phyloP scores from a whole-genome alignment of 352 stramenopile genomes.

The Blastocystis sp. region DNA sequence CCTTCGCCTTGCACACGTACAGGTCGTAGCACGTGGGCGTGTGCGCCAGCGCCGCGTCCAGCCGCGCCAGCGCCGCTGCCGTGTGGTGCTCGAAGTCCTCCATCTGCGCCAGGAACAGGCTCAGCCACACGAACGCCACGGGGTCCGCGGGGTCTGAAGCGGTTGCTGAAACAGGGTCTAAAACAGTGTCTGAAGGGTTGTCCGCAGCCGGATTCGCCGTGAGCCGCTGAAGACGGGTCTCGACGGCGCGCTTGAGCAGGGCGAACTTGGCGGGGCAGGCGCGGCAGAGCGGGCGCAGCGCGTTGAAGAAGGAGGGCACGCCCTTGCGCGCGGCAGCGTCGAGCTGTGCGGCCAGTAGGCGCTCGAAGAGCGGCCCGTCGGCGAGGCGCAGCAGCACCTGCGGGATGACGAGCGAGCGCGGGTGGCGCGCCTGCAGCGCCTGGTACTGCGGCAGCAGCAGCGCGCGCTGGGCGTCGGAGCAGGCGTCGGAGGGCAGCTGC shows the following conservation, averaged over 20 bases:
- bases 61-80: neutral
- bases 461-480: neutral
- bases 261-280: neutral
- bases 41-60: constrained; percentile 14
- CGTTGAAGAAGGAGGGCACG: constrained; percentile 16
- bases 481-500: neutral
- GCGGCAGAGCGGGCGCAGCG: neutral
- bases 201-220: neutral
- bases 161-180: too few species aligned
- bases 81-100: constrained; percentile 15
- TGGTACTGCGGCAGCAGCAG: neutral
- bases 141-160: neutral
- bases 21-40: constrained; percentile 61
- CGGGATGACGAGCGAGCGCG: neutral
- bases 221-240: neutral
- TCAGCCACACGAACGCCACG: neutral
- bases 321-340: neutral
- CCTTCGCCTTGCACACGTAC: constrained; percentile 47
- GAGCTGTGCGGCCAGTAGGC: neutral
- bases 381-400: neutral
- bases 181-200: neutral
- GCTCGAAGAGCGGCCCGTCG: neutral
- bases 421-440: neutral
- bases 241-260: neutral
- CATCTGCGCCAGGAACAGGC: constrained; percentile 39